Percentiles rank a stretch among this genome's conserved stretches.
These are phyloP conservation scores for Postia placenta DNA, from an alignment of 768 basidiomycete species.

Conservation along the genomic window DNA sequence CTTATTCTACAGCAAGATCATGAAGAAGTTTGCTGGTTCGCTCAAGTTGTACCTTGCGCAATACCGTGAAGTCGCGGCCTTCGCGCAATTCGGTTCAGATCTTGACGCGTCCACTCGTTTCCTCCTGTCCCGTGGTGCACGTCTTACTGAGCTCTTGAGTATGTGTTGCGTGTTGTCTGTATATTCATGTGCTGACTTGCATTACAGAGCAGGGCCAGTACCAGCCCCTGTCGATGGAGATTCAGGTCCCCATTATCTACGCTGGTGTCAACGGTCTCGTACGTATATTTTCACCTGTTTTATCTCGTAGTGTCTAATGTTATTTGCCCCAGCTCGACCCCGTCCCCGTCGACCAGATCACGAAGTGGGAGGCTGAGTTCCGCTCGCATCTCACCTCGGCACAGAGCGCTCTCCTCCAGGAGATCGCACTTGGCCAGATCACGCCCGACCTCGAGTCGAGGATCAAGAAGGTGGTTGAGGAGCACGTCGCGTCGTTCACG, in stretches of 20 bases:
- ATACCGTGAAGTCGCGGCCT: constrained; percentile 99
- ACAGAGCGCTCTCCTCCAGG: constrained; percentile 70
- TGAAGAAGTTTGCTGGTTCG: constrained; percentile 99
- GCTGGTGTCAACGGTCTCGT: constrained; percentile 99
- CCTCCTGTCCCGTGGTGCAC: constrained; percentile 95
- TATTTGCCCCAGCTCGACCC: constrained; percentile 64
- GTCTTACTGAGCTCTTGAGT: constrained; percentile 95
- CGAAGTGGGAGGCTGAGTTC: constrained; percentile 90
- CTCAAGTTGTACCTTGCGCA: constrained; percentile 99
- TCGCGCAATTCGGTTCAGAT: constrained; percentile 99
- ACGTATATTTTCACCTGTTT: constrained; percentile 24
- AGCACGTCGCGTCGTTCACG: constrained; percentile 78
- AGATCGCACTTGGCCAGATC: constrained; percentile 79
- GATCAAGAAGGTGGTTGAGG: constrained; percentile 94
- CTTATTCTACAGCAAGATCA: constrained; percentile 84
- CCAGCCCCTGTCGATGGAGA: constrained; percentile 88
- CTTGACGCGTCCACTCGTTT: constrained; percentile 99
- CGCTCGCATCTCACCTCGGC: constrained; percentile 76
- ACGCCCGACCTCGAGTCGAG: constrained; percentile 87
- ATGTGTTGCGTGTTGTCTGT: constrained; percentile 23
- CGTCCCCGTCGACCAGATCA: constrained; percentile 92
- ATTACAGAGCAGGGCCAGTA: constrained; percentile 93
- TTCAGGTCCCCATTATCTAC: constrained; percentile 98
- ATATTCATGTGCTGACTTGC: constrained; percentile 19
- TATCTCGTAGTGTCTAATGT: constrained; percentile 1